These are phyloP conservation scores for Carnegiea gigantea DNA, from an alignment of 179 eudicot genomes.

Conservation along the genomic window DNA sequence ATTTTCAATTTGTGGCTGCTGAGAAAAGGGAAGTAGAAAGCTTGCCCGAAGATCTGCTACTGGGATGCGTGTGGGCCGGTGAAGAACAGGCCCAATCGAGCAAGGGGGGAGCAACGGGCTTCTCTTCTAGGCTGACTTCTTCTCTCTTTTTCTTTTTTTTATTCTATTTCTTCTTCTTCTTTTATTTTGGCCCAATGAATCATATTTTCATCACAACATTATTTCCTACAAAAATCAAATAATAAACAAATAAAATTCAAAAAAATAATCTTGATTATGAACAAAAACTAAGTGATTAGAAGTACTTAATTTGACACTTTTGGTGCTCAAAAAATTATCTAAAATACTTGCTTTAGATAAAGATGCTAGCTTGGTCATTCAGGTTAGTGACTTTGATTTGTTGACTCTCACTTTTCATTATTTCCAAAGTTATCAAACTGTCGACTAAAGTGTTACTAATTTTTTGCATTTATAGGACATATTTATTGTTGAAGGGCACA, in stretches of 20 bases:
- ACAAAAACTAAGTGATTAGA: too few relatives aligned
- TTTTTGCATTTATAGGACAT: conserved; percentile 52
- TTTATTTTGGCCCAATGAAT: not conserved
- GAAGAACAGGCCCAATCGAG: too few relatives aligned
- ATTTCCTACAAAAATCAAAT: not conserved
- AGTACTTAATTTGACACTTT: too few relatives aligned
- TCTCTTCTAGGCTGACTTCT: too few relatives aligned
- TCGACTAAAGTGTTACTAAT: too few relatives aligned
- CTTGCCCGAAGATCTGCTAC: conserved; percentile 28
- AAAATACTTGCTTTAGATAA: conserved; percentile 54
- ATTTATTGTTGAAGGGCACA: conserved; percentile 64
- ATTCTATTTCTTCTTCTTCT: not conserved
- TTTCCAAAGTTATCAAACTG: too few relatives aligned
- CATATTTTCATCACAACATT: not conserved
- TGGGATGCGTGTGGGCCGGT: too few relatives aligned
- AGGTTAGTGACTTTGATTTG: conserved; percentile 38
- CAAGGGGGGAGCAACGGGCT: too few relatives aligned
- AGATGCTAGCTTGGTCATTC: conserved; percentile 44
- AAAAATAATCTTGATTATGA: too few relatives aligned
- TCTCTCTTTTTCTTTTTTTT: conserved; percentile 27
- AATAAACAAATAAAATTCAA: too few relatives aligned
- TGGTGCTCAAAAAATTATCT: conserved; percentile 29
- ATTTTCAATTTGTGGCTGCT: too few relatives aligned
- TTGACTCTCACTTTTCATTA: not conserved
- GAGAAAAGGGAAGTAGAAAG: too few relatives aligned